These are phyloP conservation scores for Ambrosia artemisiifolia DNA, from an alignment of 129 eudicot species.

Conservation along the genomic window DNA sequence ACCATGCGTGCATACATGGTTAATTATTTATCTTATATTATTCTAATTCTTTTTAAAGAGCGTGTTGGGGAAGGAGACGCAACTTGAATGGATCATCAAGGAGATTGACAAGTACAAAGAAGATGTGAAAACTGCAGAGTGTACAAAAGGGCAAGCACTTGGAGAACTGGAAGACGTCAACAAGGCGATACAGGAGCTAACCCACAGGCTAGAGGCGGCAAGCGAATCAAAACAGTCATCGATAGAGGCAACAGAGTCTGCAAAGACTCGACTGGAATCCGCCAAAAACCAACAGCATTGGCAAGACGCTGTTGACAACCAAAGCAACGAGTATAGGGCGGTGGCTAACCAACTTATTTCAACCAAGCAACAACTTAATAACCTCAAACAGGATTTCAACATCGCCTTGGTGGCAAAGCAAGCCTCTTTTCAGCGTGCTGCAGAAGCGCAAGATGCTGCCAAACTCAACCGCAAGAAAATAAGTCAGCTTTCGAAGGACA, in stretches of 20 bases:
- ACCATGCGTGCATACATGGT: neutral
- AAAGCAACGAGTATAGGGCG: conserved; percentile 53
- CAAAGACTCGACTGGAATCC: conserved; percentile 45
- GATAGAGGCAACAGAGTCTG: conserved; percentile 53
- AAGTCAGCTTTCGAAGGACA: conserved; percentile 48
- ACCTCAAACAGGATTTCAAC: conserved; percentile 67
- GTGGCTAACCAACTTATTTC: conserved; percentile 51
- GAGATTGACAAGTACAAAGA: conserved; percentile 62
- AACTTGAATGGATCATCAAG: conserved; percentile 60
- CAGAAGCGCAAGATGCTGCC: conserved; percentile 59
- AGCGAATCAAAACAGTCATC: conserved; percentile 63
- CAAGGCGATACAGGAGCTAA: conserved; percentile 55
- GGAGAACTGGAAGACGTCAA: conserved; percentile 65
- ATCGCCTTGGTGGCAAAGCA: conserved; percentile 52
- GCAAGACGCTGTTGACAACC: conserved; percentile 36
- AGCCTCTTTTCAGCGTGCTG: conserved; percentile 46
- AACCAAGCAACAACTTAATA: conserved; percentile 67
- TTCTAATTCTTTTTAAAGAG: conserved; percentile 31
- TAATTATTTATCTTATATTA: neutral
- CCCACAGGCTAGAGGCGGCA: conserved; percentile 49
- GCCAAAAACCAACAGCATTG: conserved; percentile 32
- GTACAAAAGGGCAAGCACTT: conserved; percentile 54
- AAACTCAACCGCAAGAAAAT: conserved; percentile 43
- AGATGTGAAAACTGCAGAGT: conserved; percentile 46
- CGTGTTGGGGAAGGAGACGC: conserved; percentile 68